Evolutionary conservation across 1,139 yeast species (phyloP).

Genomic region (Suhomyces maxii): DNA sequence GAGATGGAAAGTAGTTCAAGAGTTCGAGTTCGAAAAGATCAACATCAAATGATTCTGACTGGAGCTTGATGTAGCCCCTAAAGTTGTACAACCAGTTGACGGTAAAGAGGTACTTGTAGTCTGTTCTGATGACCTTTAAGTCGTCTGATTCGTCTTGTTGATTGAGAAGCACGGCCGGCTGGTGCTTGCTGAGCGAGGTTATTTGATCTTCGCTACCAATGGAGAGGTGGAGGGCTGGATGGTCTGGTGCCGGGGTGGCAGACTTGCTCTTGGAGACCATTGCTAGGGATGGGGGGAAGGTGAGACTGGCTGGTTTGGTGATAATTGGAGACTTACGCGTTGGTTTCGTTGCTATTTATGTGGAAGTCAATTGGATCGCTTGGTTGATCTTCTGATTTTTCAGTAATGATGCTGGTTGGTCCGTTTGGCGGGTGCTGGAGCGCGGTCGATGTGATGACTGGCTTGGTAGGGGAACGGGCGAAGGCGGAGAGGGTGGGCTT

Average conservation of each 20-base stretch:
- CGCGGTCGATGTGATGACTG: too few relatives aligned
- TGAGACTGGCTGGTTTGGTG: not conserved
- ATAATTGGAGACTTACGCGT: too few relatives aligned
- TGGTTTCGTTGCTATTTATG: too few relatives aligned
- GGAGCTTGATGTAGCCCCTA: slow-evolving; percentile 44
- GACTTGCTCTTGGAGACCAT: slow-evolving; percentile 17
- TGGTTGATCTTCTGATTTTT: too few relatives aligned
- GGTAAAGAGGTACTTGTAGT: slow-evolving; percentile 43
- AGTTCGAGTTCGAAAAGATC: slow-evolving; percentile 58
- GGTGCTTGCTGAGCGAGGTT: slow-evolving; percentile 26
- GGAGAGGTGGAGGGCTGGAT: slow-evolving; percentile 24
- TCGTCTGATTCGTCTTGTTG: slow-evolving; percentile 14
- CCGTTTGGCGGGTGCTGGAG: too few relatives aligned
- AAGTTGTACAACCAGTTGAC: slow-evolving; percentile 52
- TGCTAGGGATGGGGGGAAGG: not conserved
- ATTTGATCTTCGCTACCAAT: slow-evolving; percentile 32
- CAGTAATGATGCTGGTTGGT: too few relatives aligned
- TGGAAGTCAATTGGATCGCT: too few relatives aligned
- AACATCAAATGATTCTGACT: slow-evolving; percentile 51
- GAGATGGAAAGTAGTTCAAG: slow-evolving; percentile 29
- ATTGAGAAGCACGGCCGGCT: slow-evolving; percentile 32
- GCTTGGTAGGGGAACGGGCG: too few relatives aligned
- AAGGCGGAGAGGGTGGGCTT: too few relatives aligned
- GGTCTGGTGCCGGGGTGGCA: slow-evolving; percentile 16
- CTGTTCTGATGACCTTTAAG: slow-evolving; percentile 24